phyloP scores from a whole-genome alignment of 2,329 filamentous ascomycete genomes.

The Colletotrichum orchidophilum region DNA sequence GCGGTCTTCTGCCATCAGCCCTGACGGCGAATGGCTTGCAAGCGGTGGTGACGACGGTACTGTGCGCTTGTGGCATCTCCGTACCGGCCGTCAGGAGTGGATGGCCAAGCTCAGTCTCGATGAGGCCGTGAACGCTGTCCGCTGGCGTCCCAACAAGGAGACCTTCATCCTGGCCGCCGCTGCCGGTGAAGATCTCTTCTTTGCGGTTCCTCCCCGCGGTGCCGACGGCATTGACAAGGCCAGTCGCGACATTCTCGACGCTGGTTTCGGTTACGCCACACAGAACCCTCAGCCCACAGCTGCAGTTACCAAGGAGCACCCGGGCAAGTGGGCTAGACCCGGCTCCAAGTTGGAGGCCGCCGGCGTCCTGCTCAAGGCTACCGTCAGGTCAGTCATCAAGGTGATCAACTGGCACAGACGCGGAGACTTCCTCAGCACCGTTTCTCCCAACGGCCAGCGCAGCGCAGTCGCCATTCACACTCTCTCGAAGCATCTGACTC shows the following conservation, averaged over 20 bases:
- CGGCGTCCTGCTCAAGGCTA: conserved; percentile 82
- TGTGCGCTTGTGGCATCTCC: conserved; percentile 87
- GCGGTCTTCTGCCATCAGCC: conserved; percentile 84
- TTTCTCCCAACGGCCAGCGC: conserved; percentile 81
- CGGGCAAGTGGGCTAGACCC: conserved; percentile 86
- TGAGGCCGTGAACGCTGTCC: conserved; percentile 83
- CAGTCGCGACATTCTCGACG: conserved; percentile 81
- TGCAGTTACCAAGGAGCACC: conserved; percentile 73
- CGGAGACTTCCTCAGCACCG: conserved; percentile 93
- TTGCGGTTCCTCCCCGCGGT: conserved; percentile 80
- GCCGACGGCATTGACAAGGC: conserved; percentile 78
- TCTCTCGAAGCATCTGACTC: conserved; percentile 91
- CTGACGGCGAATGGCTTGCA: conserved; percentile 84
- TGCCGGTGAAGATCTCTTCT: conserved; percentile 84
- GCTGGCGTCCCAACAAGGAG: conserved; percentile 88
- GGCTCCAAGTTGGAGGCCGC: conserved; percentile 76
- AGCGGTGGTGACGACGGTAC: conserved; percentile 95
- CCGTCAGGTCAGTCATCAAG: conserved; percentile 83
- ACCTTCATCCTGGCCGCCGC: conserved; percentile 84
- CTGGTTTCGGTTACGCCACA: conserved; percentile 93
- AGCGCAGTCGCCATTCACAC: conserved; percentile 94
- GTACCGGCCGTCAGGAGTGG: conserved; percentile 90
- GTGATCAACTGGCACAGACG: conserved; percentile 92
- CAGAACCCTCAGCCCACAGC: conserved; percentile 67
- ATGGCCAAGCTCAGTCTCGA: conserved; percentile 80